Conservation (phyloP, 352 stramenopile genomes). For the Globisporangium megalacanthum region DNA sequence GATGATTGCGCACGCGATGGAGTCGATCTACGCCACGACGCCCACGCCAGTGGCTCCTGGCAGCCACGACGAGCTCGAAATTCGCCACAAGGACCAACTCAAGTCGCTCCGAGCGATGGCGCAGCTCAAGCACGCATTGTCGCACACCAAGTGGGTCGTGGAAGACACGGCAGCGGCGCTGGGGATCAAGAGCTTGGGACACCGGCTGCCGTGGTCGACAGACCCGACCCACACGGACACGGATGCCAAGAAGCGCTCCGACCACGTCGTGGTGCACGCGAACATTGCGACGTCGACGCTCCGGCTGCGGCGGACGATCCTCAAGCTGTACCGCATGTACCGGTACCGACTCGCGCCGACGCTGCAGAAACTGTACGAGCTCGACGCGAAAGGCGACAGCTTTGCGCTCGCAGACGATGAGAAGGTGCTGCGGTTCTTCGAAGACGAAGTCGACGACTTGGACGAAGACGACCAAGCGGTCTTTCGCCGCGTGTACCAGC, state of each 20-base stretch:
- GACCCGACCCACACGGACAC: constrained; percentile 16
- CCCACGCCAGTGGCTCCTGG: background rate
- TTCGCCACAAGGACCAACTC: constrained; percentile 4
- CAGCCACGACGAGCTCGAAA: background rate
- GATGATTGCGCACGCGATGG: constrained; percentile 36
- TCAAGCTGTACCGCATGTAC: constrained; percentile 59
- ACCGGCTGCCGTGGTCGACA: constrained; percentile 43
- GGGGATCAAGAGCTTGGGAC: constrained; percentile 25
- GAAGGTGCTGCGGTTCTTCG: constrained; percentile 47
- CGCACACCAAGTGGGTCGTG: constrained; percentile 44
- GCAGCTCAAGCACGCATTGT: constrained; percentile 30
- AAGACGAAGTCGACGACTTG: constrained; percentile 61
- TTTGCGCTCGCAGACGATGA: constrained; percentile 36
- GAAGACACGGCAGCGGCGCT: constrained; percentile 46
- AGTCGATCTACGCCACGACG: constrained; percentile 22
- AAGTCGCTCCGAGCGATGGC: constrained; percentile 18
- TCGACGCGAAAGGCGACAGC: constrained; percentile 35
- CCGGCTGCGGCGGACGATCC: constrained; percentile 46
- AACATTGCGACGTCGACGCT: constrained; percentile 42
- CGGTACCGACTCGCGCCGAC: constrained; percentile 41
- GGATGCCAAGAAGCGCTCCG: background rate
- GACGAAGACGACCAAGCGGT: constrained; percentile 49
- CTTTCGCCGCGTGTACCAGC: constrained; percentile 44
- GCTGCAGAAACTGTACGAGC: constrained; percentile 37
- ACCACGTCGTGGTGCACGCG: constrained; percentile 37